phyloP scores from a whole-genome alignment of 306 rosid species.

The Trifolium dubium region DNA sequence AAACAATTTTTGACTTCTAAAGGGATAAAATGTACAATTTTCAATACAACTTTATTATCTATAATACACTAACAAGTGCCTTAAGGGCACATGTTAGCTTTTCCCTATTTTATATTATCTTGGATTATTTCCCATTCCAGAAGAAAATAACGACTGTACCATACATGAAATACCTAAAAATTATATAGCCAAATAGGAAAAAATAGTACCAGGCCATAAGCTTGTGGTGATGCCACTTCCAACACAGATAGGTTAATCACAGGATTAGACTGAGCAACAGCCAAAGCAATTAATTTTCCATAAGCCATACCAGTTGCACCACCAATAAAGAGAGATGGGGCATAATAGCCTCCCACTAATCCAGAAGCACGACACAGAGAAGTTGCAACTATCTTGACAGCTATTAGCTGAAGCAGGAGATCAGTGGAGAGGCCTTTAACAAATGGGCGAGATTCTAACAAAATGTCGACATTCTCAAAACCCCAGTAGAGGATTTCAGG shows the following conservation, averaged over 20 bases:
- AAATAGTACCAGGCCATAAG: conserved; percentile 89
- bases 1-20: no score
- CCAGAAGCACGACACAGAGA: conserved; percentile 93
- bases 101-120: neutral
- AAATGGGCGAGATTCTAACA: conserved; percentile 92
- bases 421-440: conserved; percentile 74
- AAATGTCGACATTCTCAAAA: conserved; percentile 88
- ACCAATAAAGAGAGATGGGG: conserved; percentile 94
- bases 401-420: conserved; percentile 79
- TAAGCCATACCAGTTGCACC: conserved; percentile 96
- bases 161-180: conserved; percentile 26
- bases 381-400: conserved; percentile 80
- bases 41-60: no score
- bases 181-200: conserved; percentile 29
- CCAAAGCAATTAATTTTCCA: conserved; percentile 73
- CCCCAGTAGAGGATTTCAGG: conserved; percentile 98
- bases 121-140: neutral
- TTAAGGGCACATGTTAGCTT: no score
- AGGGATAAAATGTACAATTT: no score
- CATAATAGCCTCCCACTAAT: conserved; percentile 94
- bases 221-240: conserved; percentile 96
- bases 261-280: conserved; percentile 64
- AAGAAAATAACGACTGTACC: conserved; percentile 25
- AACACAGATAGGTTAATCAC: conserved; percentile 63
- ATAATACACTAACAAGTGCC: no score